Evolutionary conservation across 441 rosid genomes (phyloP).

Genomic region (Corymbia calophylla): DNA sequence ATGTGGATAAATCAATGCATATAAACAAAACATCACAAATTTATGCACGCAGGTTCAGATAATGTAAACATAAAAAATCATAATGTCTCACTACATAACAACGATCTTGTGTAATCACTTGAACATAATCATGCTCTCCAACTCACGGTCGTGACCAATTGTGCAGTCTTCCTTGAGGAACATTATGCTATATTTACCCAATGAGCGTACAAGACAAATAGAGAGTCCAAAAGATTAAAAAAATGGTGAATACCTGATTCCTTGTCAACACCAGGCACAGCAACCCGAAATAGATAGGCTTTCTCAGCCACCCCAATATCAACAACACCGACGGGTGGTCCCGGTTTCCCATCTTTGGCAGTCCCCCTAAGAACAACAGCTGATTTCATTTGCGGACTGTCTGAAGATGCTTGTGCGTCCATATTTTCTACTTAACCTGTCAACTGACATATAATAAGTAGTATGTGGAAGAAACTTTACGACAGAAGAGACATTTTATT

Average conservation of each 20-base stretch:
- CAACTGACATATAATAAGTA: not conserved
- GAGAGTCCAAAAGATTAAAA: not conserved
- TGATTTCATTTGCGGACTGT: slow-evolving; percentile 30
- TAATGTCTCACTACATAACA: not conserved
- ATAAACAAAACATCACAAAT: not conserved
- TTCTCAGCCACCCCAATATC: slow-evolving; percentile 59
- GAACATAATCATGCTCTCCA: not conserved
- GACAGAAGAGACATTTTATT: not conserved
- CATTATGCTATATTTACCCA: not conserved
- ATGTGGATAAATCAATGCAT: not conserved
- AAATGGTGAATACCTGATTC: slow-evolving; percentile 38
- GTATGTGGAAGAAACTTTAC: not conserved
- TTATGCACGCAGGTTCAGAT: not conserved
- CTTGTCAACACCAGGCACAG: slow-evolving; percentile 54
- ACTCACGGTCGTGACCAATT: not conserved
- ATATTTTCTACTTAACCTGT: slow-evolving; percentile 13
- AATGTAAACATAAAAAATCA: not conserved
- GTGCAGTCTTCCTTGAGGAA: not conserved
- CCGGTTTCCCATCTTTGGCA: slow-evolving; percentile 39
- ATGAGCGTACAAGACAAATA: not conserved
- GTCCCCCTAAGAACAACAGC: slow-evolving; percentile 36
- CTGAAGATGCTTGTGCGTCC: slow-evolving; percentile 14
- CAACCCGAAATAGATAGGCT: slow-evolving; percentile 69
- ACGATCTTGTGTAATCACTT: not conserved
- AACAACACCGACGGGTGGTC: slow-evolving; percentile 48